Conservation (phyloP, 2,329 filamentous ascomycete genomes). For the Truncatella angustata region DNA sequence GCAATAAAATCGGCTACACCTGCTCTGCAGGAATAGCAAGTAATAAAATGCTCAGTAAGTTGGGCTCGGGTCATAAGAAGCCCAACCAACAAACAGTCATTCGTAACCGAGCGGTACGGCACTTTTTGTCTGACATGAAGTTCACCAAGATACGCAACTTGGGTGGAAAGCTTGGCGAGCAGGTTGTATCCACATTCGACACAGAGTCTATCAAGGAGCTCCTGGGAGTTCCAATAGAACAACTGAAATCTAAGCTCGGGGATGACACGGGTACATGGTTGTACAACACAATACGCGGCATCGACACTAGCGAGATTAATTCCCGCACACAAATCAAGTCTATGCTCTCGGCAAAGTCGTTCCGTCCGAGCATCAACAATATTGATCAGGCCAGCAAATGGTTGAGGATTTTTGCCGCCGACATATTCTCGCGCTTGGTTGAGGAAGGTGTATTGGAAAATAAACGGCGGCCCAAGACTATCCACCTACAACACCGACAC, state of each 20-base stretch:
- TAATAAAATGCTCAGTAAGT: slow-evolving; percentile 94
- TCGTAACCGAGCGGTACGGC: slow-evolving; percentile 74
- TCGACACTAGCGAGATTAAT: slow-evolving; percentile 86
- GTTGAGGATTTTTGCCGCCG: slow-evolving; percentile 87
- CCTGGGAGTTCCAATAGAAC: slow-evolving; percentile 68
- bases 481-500: slow-evolving; percentile 80
- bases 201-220: slow-evolving; percentile 79
- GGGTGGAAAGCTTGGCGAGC: slow-evolving; percentile 92
- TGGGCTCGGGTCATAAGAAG: slow-evolving; percentile 89
- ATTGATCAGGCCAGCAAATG: slow-evolving; percentile 78
- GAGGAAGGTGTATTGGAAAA: slow-evolving; percentile 90
- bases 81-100: slow-evolving; percentile 95
- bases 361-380: slow-evolving; percentile 77
- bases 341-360: slow-evolving; percentile 96
- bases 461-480: slow-evolving; percentile 79
- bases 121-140: slow-evolving; percentile 82
- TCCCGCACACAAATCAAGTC: slow-evolving; percentile 91
- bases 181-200: slow-evolving; percentile 75
- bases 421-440: slow-evolving; percentile 85
- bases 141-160: slow-evolving; percentile 93
- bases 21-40: slow-evolving; percentile 85
- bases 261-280: slow-evolving; percentile 86
- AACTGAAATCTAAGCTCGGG: slow-evolving; percentile 74
- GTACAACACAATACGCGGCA: slow-evolving; percentile 78
- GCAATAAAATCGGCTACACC: slow-evolving; percentile 75